Evolutionary conservation across 257 asterid species (phyloP), one percentile per base, ranked within the genome.

Genomic region (Echites panduratus): DNA sequence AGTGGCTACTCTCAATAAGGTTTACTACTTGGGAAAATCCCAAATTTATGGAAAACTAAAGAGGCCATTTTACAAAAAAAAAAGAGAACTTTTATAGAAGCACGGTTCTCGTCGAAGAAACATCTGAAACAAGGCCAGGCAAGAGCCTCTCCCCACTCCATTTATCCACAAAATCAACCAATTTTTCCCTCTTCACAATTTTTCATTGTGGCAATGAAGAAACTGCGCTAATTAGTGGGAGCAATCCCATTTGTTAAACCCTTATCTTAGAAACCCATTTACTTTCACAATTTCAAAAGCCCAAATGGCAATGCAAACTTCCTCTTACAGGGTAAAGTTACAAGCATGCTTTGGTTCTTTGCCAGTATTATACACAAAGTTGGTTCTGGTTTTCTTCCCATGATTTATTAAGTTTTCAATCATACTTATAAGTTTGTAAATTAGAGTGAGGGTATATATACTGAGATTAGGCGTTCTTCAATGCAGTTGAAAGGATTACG

Each of bases 241-340:
- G 78, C 83, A 68, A 70, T 79, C 72, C 83, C 73, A 59, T 78
- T 84, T 67, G 59, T 78, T 79, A 79, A 80, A 74, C 70, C 77
- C 71, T 70, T 78, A 50, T 62, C 62, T 29, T 77, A 53, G 80
- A 49, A 74, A 67, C 20, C 72, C 78, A n/a, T 41, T 80, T 76
- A 41, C 70, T 68, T 82, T 29, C 73, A 58, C 81, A 65, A 75
- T 49, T 81, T 78, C 82, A 68, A 73, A 26, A 68, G 70, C 86
- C 70, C 80, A 74, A 77, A 89, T 89, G 97, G 89, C 89, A 73
- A 73, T 79, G 85, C 94, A 84, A 74, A 84, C 78, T 65, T 87
- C 93, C 47, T 81, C 96, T 75, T 75, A 74, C 86, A 81, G 83
- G 96, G 97, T 90, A 82, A 52, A 66, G 20, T 29, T 66, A 40